These are phyloP conservation scores for Asterella californica DNA, from an alignment of 225 moss, liverwort and hornwort genomes.

Conservation along the genomic window DNA sequence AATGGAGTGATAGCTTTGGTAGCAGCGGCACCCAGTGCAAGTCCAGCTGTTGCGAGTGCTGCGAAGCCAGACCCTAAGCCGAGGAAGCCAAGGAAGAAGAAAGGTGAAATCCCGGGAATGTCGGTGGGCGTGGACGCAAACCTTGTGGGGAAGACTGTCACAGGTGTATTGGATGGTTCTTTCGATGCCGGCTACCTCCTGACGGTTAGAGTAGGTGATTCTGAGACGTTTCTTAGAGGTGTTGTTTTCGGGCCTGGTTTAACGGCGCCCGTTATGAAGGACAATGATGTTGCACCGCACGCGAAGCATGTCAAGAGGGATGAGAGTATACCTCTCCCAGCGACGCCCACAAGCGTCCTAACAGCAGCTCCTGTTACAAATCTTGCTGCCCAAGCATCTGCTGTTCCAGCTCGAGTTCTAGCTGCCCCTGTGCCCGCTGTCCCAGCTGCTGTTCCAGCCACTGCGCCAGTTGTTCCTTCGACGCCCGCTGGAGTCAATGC, in stretches of 20 bases:
- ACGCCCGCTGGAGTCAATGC: background rate
- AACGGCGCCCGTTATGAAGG: slow-evolving; percentile 55
- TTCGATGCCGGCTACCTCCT: slow-evolving; percentile 97
- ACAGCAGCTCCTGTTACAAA: background rate
- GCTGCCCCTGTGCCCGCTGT: background rate
- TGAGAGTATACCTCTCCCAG: slow-evolving; percentile 39
- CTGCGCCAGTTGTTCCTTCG: background rate
- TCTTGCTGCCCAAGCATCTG: background rate
- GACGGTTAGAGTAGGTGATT: slow-evolving; percentile 63
- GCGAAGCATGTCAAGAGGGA: slow-evolving; percentile 75
- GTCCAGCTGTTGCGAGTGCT: slow-evolving; percentile 2
- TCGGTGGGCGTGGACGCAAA: slow-evolving; percentile 53
- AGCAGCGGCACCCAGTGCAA: background rate
- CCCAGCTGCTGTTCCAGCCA: background rate
- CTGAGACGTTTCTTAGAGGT: slow-evolving; percentile 72
- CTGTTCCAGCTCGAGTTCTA: background rate
- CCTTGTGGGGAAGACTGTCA: slow-evolving; percentile 82
- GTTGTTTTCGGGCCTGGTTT: slow-evolving; percentile 87
- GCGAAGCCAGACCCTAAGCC: slow-evolving; percentile 46
- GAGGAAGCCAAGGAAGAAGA: slow-evolving; percentile 76
- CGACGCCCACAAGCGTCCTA: slow-evolving; percentile 2
- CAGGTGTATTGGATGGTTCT: slow-evolving; percentile 85
- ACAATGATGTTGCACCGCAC: slow-evolving; percentile 70
- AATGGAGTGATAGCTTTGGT: slow-evolving; percentile 24
- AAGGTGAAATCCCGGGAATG: slow-evolving; percentile 31